Conservation (phyloP, 1,139 yeast species). For the Geotrichum restrictum region DNA sequence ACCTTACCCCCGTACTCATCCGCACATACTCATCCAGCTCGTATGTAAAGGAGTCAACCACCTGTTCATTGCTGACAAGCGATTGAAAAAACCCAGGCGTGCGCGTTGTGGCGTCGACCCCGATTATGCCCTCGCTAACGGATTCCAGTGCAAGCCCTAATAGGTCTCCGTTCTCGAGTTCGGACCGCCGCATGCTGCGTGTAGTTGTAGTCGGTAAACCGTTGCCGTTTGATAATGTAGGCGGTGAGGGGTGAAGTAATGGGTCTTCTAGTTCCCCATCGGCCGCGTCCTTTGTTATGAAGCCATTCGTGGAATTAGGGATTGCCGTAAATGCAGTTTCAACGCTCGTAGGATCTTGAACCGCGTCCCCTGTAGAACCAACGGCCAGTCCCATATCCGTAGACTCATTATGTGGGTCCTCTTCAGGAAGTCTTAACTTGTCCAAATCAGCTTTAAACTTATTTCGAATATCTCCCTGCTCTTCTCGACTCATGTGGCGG, state of each 20-base stretch:
- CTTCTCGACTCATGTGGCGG: constrained; percentile 19
- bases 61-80: constrained; percentile 19
- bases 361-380: background rate
- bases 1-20: constrained; percentile 17
- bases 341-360: background rate
- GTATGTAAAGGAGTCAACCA: constrained; percentile 15
- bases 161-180: background rate
- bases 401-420: background rate
- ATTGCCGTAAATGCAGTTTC: background rate
- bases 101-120: constrained; percentile 1
- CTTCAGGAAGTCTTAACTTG: background rate
- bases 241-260: background rate
- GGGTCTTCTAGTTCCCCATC: background rate
- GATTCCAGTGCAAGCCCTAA: background rate
- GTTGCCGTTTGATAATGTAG: background rate
- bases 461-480: constrained; percentile 16
- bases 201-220: constrained; percentile 2
- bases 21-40: constrained; percentile 21
- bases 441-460: constrained; percentile 14
- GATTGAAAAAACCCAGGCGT: constrained; percentile 22
- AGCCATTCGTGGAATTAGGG: background rate
- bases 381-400: background rate
- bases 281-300: background rate
- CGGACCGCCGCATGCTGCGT: constrained; percentile 10
- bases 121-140: background rate